Evolutionary conservation across 805 yeast species (phyloP), one percentile per base, ranked within the genome.

Genomic region (Starmerella sirachaensis): DNA sequence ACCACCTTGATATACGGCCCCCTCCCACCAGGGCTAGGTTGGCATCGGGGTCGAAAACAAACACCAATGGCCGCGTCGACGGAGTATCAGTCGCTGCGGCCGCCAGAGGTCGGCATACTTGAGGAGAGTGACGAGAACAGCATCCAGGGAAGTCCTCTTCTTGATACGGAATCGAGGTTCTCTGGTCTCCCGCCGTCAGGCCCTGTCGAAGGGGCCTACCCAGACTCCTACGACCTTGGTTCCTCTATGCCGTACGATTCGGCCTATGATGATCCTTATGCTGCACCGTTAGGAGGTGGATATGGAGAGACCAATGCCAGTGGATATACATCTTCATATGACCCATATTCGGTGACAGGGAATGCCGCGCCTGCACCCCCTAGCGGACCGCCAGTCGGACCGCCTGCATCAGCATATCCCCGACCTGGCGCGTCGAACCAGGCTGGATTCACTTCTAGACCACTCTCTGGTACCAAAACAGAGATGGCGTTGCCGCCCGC

Each of bases 121-220:
- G 38, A 30, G 8, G 42, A 37, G 14, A 40, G 46, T 28, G 47
- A 43, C 31, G 47, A 33, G 10, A 42, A 39, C 38, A 47, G 51
- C 32, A 47, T 47, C 18, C 51, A 47, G 39, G 34, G 36, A 7
- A 42, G 47, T 24, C 51, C 51, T 8, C 38, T 38, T 27, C 41
- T 47, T 10, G 42, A 46, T 13, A 45, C 49, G 17, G 38, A 29
- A 16, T 34, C 44, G 6, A 24, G 25, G 13, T 45, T 39, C 17
- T 20, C 29, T 14, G 18, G 14, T 9, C 16, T 21, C 20, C 29
- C 28, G 21, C 29, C 21, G 17, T 5, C 28, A 11, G 22, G 17
- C 9, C 16, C 22, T 4, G 29, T 11, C 9, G 17, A 12, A 21
- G 29, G 28, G 7, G 35, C 28, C 35, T 23, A 23, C 29, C 29